These are phyloP conservation scores for Chenopodium berlandieri DNA, from an alignment of 148 eudicot species.

Conservation along the genomic window DNA sequence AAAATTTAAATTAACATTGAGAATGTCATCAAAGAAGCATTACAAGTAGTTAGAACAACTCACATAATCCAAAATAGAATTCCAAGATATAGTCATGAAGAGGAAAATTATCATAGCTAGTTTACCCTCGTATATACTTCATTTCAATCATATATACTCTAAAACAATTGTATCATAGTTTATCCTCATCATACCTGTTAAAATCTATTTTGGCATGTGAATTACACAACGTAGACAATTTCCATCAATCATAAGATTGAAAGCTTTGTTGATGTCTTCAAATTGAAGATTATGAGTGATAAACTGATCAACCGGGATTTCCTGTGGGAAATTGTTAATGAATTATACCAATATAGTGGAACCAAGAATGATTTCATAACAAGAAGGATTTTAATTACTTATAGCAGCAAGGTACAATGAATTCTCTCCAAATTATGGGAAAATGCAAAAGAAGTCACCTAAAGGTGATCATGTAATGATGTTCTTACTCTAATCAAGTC, in stretches of 20 bases:
- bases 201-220: slow-evolving; percentile 66
- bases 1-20: too few species aligned
- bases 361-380: neutral
- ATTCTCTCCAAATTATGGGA: neutral
- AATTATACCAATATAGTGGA: neutral
- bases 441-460: neutral
- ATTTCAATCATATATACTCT: neutral
- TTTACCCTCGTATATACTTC: too few species aligned
- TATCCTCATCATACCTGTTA: neutral
- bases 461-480: neutral
- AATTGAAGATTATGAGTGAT: slow-evolving; percentile 73
- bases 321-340: slow-evolving; percentile 37
- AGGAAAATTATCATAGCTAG: too few species aligned
- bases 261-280: slow-evolving; percentile 71
- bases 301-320: slow-evolving; percentile 63
- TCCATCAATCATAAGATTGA: slow-evolving; percentile 66
- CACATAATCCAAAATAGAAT: too few species aligned
- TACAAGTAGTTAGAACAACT: too few species aligned
- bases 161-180: neutral
- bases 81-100: too few species aligned
- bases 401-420: neutral
- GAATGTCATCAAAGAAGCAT: too few species aligned
- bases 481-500: too few species aligned
- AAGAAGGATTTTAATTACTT: neutral
- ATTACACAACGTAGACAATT: slow-evolving; percentile 83